Conservation (phyloP, 1,284 basidiomycete genomes). For the Inonotus hispidus region DNA sequence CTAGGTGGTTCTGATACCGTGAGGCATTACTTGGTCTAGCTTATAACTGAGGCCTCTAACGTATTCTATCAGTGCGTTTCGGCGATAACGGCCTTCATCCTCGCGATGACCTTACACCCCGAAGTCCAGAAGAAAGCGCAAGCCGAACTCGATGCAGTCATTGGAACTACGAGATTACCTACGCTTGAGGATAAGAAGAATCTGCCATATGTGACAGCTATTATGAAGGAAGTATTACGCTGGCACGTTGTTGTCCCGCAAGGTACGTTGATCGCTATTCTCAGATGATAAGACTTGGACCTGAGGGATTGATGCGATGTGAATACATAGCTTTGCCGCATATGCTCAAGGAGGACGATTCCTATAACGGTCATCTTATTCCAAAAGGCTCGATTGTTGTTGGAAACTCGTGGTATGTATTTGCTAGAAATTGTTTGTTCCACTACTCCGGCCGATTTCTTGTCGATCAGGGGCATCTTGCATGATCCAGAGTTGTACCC, state of each 20-base stretch:
- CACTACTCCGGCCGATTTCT: neutral
- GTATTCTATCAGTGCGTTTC: constrained; percentile 41
- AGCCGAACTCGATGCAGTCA: constrained; percentile 55
- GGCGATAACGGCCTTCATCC: constrained; percentile 45
- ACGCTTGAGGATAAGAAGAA: constrained; percentile 52
- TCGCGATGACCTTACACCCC: constrained; percentile 48
- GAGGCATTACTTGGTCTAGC: neutral
- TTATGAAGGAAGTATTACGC: constrained; percentile 57
- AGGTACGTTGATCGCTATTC: neutral
- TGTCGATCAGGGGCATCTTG: constrained; percentile 8
- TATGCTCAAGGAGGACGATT: constrained; percentile 6
- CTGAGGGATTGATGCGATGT: neutral
- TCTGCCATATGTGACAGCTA: constrained; percentile 56
- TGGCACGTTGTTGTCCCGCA: constrained; percentile 42
- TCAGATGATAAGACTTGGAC: too few relatives aligned
- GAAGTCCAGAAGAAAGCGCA: constrained; percentile 50
- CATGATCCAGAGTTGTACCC: constrained; percentile 20
- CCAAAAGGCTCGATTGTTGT: constrained; percentile 13
- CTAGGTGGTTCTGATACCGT: constrained; percentile 16
- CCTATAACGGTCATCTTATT: constrained; percentile 5
- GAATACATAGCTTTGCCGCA: constrained; percentile 7
- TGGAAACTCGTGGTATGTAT: constrained; percentile 15
- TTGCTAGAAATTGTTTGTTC: neutral
- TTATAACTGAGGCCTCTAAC: neutral
- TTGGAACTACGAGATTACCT: constrained; percentile 57